These are phyloP conservation scores for Tricholoma sp. DNA, from an alignment of 768 basidiomycete genomes.

Conservation along the genomic window DNA sequence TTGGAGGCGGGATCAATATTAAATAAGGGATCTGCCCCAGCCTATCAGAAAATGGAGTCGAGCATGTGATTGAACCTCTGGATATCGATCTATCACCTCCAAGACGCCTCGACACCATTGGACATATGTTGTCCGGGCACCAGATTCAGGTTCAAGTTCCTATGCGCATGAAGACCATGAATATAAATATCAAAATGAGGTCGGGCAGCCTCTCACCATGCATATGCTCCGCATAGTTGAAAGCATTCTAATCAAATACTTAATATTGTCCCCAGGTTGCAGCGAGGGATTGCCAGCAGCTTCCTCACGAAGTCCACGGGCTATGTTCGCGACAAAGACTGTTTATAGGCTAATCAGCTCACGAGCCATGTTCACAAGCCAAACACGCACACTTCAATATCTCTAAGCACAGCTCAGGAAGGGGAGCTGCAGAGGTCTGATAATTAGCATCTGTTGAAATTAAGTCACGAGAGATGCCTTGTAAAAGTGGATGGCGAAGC, in stretches of 20 bases:
- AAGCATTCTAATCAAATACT: conserved; percentile 40
- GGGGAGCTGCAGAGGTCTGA: background rate
- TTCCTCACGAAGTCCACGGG: conserved; percentile 28
- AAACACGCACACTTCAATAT: conserved; percentile 12
- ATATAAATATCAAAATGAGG: background rate
- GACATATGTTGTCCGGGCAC: background rate
- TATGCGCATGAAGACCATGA: background rate
- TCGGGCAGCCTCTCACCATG: background rate
- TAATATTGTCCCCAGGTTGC: conserved; percentile 25
- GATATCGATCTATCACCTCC: background rate
- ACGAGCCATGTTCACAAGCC: background rate
- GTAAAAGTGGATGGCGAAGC: conserved; percentile 17
- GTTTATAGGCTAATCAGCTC: background rate
- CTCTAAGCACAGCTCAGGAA: conserved; percentile 17
- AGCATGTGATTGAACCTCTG: background rate
- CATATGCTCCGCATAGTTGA: conserved; percentile 39
- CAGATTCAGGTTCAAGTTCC: background rate
- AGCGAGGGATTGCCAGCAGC: conserved; percentile 16
- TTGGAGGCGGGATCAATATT: background rate
- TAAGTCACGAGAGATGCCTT: conserved; percentile 4
- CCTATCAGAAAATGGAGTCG: background rate
- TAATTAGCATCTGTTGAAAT: background rate
- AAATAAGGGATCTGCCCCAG: background rate
- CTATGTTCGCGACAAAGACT: conserved; percentile 46
- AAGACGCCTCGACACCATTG: background rate